A percentile compares a stretch with the other conserved stretches of the same genome.
Conservation (phyloP, 2,329 filamentous ascomycete species). For the Iodosphaeria phyllophila region DNA sequence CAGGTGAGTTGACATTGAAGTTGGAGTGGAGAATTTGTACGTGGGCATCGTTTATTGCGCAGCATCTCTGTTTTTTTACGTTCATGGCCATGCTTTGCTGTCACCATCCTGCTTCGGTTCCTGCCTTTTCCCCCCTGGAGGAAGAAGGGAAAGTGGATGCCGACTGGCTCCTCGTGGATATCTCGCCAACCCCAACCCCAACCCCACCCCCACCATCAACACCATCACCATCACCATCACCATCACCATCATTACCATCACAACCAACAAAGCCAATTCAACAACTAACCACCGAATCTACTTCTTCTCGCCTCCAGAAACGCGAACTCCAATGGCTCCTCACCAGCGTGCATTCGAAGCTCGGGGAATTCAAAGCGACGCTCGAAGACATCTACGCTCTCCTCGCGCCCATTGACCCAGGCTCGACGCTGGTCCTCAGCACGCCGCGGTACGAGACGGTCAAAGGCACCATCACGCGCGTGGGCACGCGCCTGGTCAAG, state of each 20-base stretch:
- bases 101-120: not conserved
- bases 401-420: constrained; percentile 66
- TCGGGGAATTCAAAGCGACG: constrained; percentile 37
- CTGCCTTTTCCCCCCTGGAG: constrained; percentile 1
- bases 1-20: constrained; percentile 29
- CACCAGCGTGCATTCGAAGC: constrained; percentile 25
- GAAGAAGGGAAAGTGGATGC: constrained; percentile 1
- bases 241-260: too few relatives aligned
- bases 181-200: constrained; percentile 1
- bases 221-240: too few relatives aligned
- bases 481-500: constrained; percentile 82
- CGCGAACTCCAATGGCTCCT: constrained; percentile 38
- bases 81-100: constrained; percentile 2
- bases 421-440: constrained; percentile 76
- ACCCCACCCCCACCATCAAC: constrained; percentile 1
- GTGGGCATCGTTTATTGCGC: not conserved
- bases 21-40: too few relatives aligned
- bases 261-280: too few relatives aligned
- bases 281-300: not conserved
- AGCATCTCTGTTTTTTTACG: not conserved
- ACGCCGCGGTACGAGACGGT: constrained; percentile 74
- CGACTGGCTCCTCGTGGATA: constrained; percentile 2
- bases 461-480: constrained; percentile 80
- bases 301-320: constrained; percentile 4
- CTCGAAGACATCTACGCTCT: constrained; percentile 80